Evolutionary conservation across 306 rosid species (phyloP).

Genomic region (Mimosa pudica): DNA sequence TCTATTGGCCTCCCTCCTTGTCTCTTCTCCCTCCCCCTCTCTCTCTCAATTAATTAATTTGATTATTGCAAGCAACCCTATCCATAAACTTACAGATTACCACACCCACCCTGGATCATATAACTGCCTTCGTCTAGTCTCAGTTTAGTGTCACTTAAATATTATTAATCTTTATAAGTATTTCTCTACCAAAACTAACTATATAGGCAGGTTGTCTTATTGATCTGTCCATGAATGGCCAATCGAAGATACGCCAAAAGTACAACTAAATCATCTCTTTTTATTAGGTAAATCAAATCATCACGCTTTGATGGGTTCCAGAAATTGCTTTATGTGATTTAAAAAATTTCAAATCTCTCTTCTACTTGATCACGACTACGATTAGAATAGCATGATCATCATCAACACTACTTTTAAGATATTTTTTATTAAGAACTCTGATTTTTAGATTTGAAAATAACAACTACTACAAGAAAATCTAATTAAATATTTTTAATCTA

Average conservation of each 20-base stretch:
- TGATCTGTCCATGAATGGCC: not conserved
- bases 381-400: not conserved
- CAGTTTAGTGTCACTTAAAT: not conserved
- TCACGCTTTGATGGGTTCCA: not conserved
- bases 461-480: not conserved
- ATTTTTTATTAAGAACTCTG: not conserved
- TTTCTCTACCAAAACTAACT: not conserved
- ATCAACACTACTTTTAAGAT: not conserved
- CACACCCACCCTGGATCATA: too few species aligned
- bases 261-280: not conserved
- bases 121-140: not conserved
- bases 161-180: not conserved
- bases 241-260: not conserved
- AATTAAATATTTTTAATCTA: too few species aligned
- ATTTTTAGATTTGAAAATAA: not conserved
- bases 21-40: not conserved
- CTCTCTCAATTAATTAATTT: too few species aligned
- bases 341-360: not conserved
- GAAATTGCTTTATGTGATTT: not conserved
- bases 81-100: not conserved
- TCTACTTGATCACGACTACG: not conserved
- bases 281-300: not conserved
- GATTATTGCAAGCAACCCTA: not conserved
- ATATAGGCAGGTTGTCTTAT: not conserved
- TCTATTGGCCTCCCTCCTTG: constrained; percentile 30